Base-by-base conservation (phyloP, 179 eudicot genomes). In the Beta macrorhiza region DNA sequence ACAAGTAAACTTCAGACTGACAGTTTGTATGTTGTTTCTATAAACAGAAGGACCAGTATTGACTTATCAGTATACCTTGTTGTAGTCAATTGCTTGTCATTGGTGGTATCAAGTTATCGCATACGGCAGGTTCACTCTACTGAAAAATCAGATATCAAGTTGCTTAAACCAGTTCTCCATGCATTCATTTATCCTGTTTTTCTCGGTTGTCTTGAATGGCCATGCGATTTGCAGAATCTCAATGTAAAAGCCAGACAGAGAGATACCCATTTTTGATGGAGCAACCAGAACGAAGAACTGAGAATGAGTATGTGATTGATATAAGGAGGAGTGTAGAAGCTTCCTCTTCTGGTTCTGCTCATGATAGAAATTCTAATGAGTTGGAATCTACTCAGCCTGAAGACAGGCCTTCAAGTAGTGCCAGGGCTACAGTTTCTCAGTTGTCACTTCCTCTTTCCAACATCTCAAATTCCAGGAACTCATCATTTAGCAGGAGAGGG, bases 231-330 rank as follows among this genome's bases (percentile, higher is more conserved):
- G 79, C 77, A 76, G 83, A 76, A 52, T 44, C 63, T 52, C 82
- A 75, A n/a, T 79, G 44, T 77, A 77, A 84, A 82, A 82, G 59
- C 63, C 82, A 74, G 63, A 32, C 44, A 17, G 81, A 80, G 57
- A 81, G 75, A 72, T 74, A 86, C 63, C 55, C 84, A 8, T 67
- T 78, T 79, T 44, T 79, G 68, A 88, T 88, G 89, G 90, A 88
- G 74, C 90, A 80, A 72, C 84, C 89, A 57, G 85, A 84, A 72
- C 79, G 85, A 86, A 82, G 79, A 76, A 83, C 64, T 19, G 87
- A 82, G 62, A 63, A 58, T 59, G 90, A 86, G 70, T 84, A 81
- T 77, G 90, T 85, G 68, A 88, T 88, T 81, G 87, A 88, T 71
- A 88, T 86, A 72, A 83, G 88, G 67, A 83, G 86, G 68, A 86